Conservation (phyloP, 257 asterid species). For the Hygrophila difformis region DNA sequence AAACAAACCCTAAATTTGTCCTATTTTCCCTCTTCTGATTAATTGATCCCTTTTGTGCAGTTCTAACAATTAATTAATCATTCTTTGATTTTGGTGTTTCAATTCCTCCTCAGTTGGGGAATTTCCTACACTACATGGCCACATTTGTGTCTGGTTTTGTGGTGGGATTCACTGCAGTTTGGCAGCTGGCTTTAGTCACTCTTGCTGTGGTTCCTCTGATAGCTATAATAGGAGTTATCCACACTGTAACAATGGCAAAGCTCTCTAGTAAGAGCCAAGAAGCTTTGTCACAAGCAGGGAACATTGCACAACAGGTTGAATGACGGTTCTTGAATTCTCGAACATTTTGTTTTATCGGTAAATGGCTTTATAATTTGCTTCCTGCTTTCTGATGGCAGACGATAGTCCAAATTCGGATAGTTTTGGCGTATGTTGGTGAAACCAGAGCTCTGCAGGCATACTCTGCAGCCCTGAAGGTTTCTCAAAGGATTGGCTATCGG, state of each 20-base stretch:
- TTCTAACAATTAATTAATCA: no score
- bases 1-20: no score
- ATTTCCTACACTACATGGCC: conserved; percentile 79
- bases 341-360: no score
- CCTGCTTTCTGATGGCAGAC: conserved; percentile 32
- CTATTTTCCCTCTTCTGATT: no score
- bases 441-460: conserved; percentile 57
- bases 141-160: conserved; percentile 73
- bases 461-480: conserved; percentile 44
- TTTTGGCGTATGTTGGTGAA: conserved; percentile 61
- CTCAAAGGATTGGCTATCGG: conserved; percentile 57
- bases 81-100: neutral
- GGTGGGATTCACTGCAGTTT: conserved; percentile 77
- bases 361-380: no score
- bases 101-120: conserved; percentile 47
- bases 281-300: conserved; percentile 72
- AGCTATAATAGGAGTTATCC: conserved; percentile 62
- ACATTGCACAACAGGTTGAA: conserved; percentile 61
- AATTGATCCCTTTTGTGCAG: no score
- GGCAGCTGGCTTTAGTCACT: conserved; percentile 74
- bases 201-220: conserved; percentile 73
- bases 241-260: conserved; percentile 43
- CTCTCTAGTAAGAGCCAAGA: conserved; percentile 61
- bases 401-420: conserved; percentile 62
- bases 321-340: neutral